These are phyloP conservation scores for Aspergillus olivimuriae DNA, from an alignment of 495 filamentous ascomycete species.

Conservation along the genomic window DNA sequence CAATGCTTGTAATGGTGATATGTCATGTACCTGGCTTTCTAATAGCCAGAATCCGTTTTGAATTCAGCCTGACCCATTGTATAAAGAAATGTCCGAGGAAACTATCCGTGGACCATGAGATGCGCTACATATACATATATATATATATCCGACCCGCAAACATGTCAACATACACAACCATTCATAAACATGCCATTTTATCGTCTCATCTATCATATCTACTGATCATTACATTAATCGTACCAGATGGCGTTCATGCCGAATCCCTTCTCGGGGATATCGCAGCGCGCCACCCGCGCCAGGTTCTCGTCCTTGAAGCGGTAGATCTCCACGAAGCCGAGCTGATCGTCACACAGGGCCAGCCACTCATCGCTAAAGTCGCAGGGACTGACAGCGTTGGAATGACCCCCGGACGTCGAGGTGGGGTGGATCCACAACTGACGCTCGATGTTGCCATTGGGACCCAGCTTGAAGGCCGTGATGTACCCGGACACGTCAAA, in stretches of 20 bases:
- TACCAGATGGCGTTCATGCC: conserved; percentile 92
- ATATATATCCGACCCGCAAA: too few species aligned
- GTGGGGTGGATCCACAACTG: conserved; percentile 78
- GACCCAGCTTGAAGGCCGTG: conserved; percentile 66
- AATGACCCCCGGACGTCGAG: conserved; percentile 78
- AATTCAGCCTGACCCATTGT: too few species aligned
- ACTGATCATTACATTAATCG: too few species aligned
- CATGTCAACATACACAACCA: too few species aligned
- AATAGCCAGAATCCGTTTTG: too few species aligned
- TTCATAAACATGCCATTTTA: too few species aligned
- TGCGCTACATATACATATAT: too few species aligned
- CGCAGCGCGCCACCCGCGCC: conserved; percentile 63
- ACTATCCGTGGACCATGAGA: too few species aligned
- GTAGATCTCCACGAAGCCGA: conserved; percentile 81
- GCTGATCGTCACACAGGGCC: conserved; percentile 77
- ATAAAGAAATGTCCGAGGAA: too few species aligned
- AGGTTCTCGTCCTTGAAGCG: conserved; percentile 74
- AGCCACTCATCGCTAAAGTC: conserved; percentile 81
- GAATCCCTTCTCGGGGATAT: conserved; percentile 75
- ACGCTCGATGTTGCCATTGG: conserved; percentile 61
- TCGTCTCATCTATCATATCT: background rate
- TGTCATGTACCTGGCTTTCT: too few species aligned
- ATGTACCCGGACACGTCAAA: conserved; percentile 74
- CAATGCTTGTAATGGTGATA: too few species aligned
- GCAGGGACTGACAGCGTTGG: conserved; percentile 73